Evolutionary conservation across 2,329 filamentous ascomycete species (phyloP).

Genomic region (Arachnopeziza araneosa): DNA sequence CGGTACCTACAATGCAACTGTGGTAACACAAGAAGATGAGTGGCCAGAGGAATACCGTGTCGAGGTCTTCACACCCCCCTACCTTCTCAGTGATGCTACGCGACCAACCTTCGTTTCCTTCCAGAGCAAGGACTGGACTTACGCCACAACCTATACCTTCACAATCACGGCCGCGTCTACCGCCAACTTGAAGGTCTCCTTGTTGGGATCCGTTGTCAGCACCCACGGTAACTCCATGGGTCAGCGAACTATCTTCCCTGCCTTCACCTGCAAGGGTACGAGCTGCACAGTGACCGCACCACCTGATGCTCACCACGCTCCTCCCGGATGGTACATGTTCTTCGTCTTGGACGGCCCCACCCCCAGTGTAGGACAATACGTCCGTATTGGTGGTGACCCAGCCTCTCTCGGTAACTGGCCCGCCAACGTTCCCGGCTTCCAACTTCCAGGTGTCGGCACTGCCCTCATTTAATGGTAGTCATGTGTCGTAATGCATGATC

Average conservation of each 20-base stretch:
- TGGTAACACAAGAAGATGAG: constrained; percentile 33
- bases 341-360: constrained; percentile 57
- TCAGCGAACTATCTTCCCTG: constrained; percentile 57
- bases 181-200: constrained; percentile 16
- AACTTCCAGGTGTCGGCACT: neutral
- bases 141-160: constrained; percentile 14
- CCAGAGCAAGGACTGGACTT: constrained; percentile 47
- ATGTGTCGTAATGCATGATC: neutral
- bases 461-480: too few species aligned
- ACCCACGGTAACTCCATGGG: constrained; percentile 64
- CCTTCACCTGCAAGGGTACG: constrained; percentile 29
- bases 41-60: constrained; percentile 59
- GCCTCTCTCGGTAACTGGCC: constrained; percentile 59
- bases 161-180: constrained; percentile 11
- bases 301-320: constrained; percentile 48
- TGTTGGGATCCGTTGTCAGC: constrained; percentile 38
- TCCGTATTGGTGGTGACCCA: constrained; percentile 62
- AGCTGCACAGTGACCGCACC: constrained; percentile 53
- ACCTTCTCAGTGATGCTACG: constrained; percentile 45
- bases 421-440: neutral
- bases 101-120: constrained; percentile 51
- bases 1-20: constrained; percentile 35
- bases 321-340: constrained; percentile 59
- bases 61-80: constrained; percentile 60
- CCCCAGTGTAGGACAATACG: constrained; percentile 55